Percentiles rank a stretch among this genome's conserved stretches.
Conservation (phyloP, 1,284 basidiomycete genomes). For the Bondarzewia mesenterica region DNA sequence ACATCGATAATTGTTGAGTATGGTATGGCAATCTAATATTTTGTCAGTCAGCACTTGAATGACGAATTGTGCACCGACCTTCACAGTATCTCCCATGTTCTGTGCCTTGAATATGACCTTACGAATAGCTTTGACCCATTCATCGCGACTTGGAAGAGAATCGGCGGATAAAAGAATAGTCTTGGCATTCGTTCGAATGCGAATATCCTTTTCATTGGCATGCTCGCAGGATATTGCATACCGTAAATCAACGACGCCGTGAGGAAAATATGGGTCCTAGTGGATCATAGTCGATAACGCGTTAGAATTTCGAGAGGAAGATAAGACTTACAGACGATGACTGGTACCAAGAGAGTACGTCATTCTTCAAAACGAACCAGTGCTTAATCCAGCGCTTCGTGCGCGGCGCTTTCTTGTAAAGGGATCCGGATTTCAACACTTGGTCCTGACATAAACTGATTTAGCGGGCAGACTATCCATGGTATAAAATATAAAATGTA, state of each 20-base stretch:
- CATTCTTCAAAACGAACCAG: constrained; percentile 93
- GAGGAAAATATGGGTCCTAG: constrained; percentile 93
- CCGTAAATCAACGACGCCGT: constrained; percentile 89
- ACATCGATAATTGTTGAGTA: constrained; percentile 86
- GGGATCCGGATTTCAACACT: constrained; percentile 78
- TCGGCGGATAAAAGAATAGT: constrained; percentile 69
- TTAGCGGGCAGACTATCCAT: background rate
- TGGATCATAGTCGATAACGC: background rate
- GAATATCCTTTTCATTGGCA: constrained; percentile 64
- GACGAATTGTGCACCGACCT: constrained; percentile 40
- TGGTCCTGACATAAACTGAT: constrained; percentile 49
- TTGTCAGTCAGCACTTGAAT: background rate
- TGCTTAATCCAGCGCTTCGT: constrained; percentile 88
- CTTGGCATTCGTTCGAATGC: constrained; percentile 75
- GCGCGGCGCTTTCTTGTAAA: constrained; percentile 77
- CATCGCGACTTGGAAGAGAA: constrained; percentile 72
- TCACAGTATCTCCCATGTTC: constrained; percentile 92
- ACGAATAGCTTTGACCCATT: constrained; percentile 91
- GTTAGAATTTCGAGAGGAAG: constrained; percentile 5
- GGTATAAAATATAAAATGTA: constrained; percentile 32
- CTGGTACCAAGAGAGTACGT: constrained; percentile 90
- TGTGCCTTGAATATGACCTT: constrained; percentile 93
- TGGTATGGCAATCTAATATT: constrained; percentile 80
- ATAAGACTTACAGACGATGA: constrained; percentile 66
- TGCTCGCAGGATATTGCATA: constrained; percentile 87